Evolutionary conservation across 371 early-diverging fungal species (phyloP).

Genomic region (Actinomortierella ambigua): DNA sequence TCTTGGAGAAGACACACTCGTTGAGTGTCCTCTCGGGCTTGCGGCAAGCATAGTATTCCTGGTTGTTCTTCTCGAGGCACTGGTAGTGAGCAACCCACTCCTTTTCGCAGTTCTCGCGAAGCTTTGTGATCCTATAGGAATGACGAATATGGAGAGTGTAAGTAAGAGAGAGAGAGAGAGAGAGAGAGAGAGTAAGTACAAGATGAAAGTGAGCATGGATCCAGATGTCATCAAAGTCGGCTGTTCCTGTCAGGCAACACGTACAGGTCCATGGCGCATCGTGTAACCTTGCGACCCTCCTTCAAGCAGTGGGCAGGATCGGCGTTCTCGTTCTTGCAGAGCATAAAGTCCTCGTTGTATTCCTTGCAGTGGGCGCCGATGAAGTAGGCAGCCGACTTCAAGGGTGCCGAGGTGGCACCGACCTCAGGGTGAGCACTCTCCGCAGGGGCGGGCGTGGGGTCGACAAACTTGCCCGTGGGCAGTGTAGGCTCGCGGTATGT

Average conservation of each 20-base stretch:
- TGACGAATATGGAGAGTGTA: constrained; percentile 1
- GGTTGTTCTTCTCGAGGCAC: constrained; percentile 92
- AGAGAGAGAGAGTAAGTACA: no score
- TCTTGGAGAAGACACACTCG: constrained; percentile 87
- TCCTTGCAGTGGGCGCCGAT: constrained; percentile 89
- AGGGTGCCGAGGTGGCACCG: constrained; percentile 90
- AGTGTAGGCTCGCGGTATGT: constrained; percentile 3
- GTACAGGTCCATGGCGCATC: constrained; percentile 91
- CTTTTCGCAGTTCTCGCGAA: constrained; percentile 88
- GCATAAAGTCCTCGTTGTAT: constrained; percentile 95
- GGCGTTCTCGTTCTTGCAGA: constrained; percentile 91
- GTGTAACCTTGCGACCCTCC: constrained; percentile 95
- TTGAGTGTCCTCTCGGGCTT: constrained; percentile 82
- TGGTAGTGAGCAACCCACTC: constrained; percentile 92
- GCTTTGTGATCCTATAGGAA: constrained; percentile 73
- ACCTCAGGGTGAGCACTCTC: constrained; percentile 83
- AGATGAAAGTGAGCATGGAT: no score
- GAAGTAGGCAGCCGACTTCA: constrained; percentile 92
- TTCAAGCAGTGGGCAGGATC: constrained; percentile 90
- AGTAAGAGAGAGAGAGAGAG: not conserved
- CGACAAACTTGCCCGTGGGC: constrained; percentile 59
- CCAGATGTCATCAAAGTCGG: no score
- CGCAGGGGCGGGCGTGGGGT: constrained; percentile 77
- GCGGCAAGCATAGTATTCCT: constrained; percentile 84
- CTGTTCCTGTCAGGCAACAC: constrained; percentile 36